These are phyloP conservation scores for Neonectria sp. DNA, from an alignment of 2,329 filamentous ascomycete genomes.

Conservation along the genomic window DNA sequence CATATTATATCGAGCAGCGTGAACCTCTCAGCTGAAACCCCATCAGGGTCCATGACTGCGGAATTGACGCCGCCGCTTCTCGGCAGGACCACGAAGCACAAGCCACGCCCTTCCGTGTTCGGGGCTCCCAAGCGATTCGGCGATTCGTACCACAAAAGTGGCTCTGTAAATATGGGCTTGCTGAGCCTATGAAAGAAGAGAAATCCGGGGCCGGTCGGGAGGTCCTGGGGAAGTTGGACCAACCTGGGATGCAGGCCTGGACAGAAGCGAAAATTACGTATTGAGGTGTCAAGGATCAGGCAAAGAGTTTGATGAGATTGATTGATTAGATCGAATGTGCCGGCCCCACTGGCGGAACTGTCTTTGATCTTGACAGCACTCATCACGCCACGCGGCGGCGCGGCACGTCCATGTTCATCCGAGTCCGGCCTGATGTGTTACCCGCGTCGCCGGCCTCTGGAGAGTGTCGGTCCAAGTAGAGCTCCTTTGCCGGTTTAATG, in stretches of 20 bases:
- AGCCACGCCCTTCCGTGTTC: slow-evolving; percentile 7
- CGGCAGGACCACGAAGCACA: slow-evolving; percentile 19
- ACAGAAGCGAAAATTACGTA: background rate
- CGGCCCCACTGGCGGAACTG: slow-evolving; percentile 30
- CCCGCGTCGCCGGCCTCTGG: slow-evolving; percentile 13
- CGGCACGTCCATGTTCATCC: slow-evolving; percentile 1
- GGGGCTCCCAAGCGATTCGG: slow-evolving; percentile 9
- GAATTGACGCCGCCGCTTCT: slow-evolving; percentile 25
- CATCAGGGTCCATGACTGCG: slow-evolving; percentile 28
- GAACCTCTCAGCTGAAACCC: slow-evolving; percentile 31
- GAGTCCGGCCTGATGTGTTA: slow-evolving; percentile 22
- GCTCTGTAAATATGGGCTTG: background rate
- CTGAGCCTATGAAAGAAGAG: background rate
- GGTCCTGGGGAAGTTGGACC: background rate
- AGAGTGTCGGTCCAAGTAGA: background rate
- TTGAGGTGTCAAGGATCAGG: background rate
- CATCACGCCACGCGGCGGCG: slow-evolving; percentile 7
- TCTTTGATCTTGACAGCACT: background rate
- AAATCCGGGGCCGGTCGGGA: background rate
- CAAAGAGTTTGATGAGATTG: slow-evolving; percentile 28
- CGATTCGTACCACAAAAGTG: slow-evolving; percentile 4
- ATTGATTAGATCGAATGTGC: slow-evolving; percentile 42
- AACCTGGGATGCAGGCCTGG: too few species aligned
- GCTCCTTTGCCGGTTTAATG: background rate
- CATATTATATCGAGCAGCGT: slow-evolving; percentile 8